Base-by-base conservation (phyloP, 805 yeast genomes). In the Wickerhamomyces alni region DNA sequence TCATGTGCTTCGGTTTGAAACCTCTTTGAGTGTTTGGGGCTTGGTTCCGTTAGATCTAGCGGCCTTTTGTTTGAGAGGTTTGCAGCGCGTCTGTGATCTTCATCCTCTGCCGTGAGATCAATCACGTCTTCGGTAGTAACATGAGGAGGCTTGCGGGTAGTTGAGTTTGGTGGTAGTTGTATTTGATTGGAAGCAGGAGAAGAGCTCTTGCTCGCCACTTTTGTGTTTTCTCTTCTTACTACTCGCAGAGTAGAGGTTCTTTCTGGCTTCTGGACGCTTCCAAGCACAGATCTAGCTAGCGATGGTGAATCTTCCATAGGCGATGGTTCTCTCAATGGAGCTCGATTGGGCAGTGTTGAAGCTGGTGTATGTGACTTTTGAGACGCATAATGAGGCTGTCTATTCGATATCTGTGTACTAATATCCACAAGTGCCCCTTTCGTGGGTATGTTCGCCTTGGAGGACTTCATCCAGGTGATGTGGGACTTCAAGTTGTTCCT, bases 401-500 rank as follows among this genome's bases (percentile, higher is more conserved):
- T 28, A 32, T 8, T 41, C 26, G 32, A 31, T 30, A 30, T 37
- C 31, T 18, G 15, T 5, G 30, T 18, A 1, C 46, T 38, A 30
- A 48, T 41, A 18, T 48, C 49, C 19, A 37, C 17, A 4, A 55
- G 42, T 5, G 35, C 37, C 12, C 38, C 39, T n/a, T 17, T 31
- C n/a, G 43, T 24, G 16, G 62, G 57, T 1, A 52, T 34, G 33
- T 49, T 51, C 13, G 60, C 55, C 21, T 35, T 37, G 1, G 57
- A 40, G 17, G 39, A 34, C 12, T 45, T 30, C 30, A 58, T 44
- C 64, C 64, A 59, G 5, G 42, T 38, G 36, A 54, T 18, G 31
- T 58, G 60, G 5, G 45, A 40, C 35, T 51, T 50, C 21, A 59
- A 43, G 45, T 59, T 59, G 42, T 55, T 57, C 40, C 47, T 54